Base-by-base conservation (phyloP, 2,329 filamentous ascomycete genomes). In the Tolypocladium ophioglossoides region DNA sequence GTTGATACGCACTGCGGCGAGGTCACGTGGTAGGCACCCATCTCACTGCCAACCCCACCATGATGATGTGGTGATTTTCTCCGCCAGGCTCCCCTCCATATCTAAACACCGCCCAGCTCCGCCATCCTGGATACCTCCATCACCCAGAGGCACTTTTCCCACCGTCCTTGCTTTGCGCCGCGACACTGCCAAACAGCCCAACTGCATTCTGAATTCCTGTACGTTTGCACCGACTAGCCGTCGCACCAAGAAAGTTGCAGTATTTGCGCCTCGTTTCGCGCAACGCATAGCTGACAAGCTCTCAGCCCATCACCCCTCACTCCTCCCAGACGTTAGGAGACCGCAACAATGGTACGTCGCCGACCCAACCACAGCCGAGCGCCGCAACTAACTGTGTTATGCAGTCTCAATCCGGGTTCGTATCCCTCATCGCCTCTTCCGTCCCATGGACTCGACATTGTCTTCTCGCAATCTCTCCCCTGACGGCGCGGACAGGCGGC, bases 331-430 rank as follows among this genome's bases (percentile, higher is more conserved):
- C 63, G 62, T 27, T 27, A n/a, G 55, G 60, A 62, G 59, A 67
- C 65, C 66, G 64, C 68, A 69, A 70, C 58, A 64, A 74, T 74
- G 71, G 71, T 74, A 66, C 69, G 71, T 63, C 60, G 55, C 57
- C 58, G 51, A 50, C 56, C 54, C 56, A 57, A 39, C 4, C 7
- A n/a, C 34, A 16, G 8, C 4, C 22, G 11, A 37, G 30, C 6
- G 18, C 11, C 35, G 37, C 52, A 35, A 55, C 51, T 56, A 20
- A 51, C 27, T 10, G n/a, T 16, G n/a, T 9, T 4, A 35, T 27
- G 3, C 56, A 85, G 82, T 85, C 82, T 83, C 79, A 84, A 80
- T 85, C 82, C 71, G 82, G 82, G 82, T 85, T 76, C 70, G 79
- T 82, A 58, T 37, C 55, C 55, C 61, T 58, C 63, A 61, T 62